Evolutionary conservation across 148 eudicot species (phyloP).

Genomic region (Spergularia bocconei): DNA sequence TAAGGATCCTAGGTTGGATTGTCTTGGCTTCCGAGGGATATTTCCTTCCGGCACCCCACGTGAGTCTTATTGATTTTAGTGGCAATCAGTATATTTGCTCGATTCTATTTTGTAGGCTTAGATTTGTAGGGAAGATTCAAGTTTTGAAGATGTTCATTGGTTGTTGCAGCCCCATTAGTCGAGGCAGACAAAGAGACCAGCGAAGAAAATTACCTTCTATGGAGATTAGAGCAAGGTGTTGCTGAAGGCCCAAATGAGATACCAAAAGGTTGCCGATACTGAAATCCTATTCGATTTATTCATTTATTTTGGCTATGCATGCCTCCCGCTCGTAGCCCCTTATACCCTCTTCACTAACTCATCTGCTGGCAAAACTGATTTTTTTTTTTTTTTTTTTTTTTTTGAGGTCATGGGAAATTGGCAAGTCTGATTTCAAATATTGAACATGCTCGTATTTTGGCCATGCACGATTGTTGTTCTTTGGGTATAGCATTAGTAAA

Average conservation of each 20-base stretch:
- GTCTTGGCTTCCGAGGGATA: constrained; percentile 90
- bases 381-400: too few species aligned
- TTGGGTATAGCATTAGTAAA: too few species aligned
- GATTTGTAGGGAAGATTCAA: neutral
- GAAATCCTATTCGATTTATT: neutral
- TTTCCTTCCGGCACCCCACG: constrained; percentile 75
- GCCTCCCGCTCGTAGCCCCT: too few species aligned
- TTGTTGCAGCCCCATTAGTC: constrained; percentile 81
- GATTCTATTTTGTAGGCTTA: neutral
- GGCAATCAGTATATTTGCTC: neutral
- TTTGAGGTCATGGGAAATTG: too few species aligned
- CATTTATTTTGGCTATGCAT: neutral
- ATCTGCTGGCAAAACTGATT: neutral
- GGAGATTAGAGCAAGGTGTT: constrained; percentile 93
- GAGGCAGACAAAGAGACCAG: constrained; percentile 82
- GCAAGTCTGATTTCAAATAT: too few species aligned
- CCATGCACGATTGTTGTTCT: neutral
- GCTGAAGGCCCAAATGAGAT: constrained; percentile 95
- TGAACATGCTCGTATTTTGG: too few species aligned
- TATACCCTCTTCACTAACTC: neutral
- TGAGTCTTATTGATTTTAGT: constrained; percentile 33
- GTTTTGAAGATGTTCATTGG: constrained; percentile 12
- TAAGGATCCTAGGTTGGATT: constrained; percentile 76
- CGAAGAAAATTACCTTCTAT: constrained; percentile 73
- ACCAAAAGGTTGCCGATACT: constrained; percentile 62